These are phyloP conservation scores for Trametes pubescens DNA, from an alignment of 1,284 basidiomycete species.

Conservation along the genomic window DNA sequence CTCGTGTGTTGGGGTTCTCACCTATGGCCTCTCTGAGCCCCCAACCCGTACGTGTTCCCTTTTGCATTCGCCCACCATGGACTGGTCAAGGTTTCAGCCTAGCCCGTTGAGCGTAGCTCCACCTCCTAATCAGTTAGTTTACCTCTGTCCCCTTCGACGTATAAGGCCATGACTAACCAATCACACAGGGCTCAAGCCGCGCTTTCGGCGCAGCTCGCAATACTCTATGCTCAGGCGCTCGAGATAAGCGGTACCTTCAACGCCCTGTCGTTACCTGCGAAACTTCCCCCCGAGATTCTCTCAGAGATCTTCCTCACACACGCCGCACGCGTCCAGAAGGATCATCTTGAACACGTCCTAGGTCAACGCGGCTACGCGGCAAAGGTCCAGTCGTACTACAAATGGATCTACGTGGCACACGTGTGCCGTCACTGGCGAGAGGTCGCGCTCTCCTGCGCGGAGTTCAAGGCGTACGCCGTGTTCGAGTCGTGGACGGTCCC, in stretches of 20 bases:
- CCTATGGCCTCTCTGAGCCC: not conserved
- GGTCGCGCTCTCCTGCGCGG: constrained; percentile 17
- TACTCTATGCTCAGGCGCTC: constrained; percentile 6
- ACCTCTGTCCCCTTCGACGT: no score
- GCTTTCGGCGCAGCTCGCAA: constrained; percentile 9
- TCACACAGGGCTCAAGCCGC: not conserved
- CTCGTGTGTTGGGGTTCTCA: not conserved
- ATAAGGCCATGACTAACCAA: not conserved
- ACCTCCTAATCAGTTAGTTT: not conserved
- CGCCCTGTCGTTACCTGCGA: constrained; percentile 18
- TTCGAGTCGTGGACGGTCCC: constrained; percentile 11
- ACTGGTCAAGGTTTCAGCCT: not conserved
- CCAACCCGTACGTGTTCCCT: not conserved
- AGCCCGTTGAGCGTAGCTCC: not conserved
- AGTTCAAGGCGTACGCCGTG: constrained; percentile 18
- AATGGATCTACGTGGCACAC: constrained; percentile 23
- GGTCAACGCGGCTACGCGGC: no score
- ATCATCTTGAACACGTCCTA: not conserved
- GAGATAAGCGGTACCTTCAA: constrained; percentile 14
- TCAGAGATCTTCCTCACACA: constrained; percentile 17
- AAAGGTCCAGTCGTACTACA: constrained; percentile 14
- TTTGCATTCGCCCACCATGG: not conserved
- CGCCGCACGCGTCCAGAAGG: constrained; percentile 8
- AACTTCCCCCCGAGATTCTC: constrained; percentile 24
- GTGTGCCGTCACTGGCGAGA: constrained; percentile 26